phyloP scores from a whole-genome alignment of 2,329 filamentous ascomycete genomes.

The Helotiales sp. region DNA sequence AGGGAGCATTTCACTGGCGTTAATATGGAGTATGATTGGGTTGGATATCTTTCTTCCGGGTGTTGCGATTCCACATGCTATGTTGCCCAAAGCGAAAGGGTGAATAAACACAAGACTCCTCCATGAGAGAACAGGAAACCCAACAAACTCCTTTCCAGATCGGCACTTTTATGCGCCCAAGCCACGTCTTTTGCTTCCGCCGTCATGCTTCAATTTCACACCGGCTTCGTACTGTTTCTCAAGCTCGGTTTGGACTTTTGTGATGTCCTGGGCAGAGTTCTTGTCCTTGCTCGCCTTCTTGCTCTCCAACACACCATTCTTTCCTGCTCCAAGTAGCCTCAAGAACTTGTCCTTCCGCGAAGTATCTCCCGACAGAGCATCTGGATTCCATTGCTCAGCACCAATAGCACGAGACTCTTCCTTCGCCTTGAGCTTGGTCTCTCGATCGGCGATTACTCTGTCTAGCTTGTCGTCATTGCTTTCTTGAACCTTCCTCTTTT shows the following conservation, averaged over 20 bases:
- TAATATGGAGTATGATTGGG: neutral
- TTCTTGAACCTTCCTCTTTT: slow-evolving; percentile 1
- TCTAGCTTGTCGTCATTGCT: slow-evolving; percentile 11
- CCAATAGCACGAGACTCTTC: neutral
- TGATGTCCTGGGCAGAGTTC: slow-evolving; percentile 22
- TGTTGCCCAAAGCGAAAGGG: slow-evolving; percentile 1
- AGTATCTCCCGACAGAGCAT: slow-evolving; percentile 33
- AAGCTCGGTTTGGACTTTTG: slow-evolving; percentile 35
- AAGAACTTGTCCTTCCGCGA: slow-evolving; percentile 37
- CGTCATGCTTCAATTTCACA: slow-evolving; percentile 39
- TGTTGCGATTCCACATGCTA: neutral
- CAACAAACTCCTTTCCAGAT: neutral
- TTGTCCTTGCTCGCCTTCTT: slow-evolving; percentile 16
- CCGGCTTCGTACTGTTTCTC: slow-evolving; percentile 39
- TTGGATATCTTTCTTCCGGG: neutral
- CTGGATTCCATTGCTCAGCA: slow-evolving; percentile 32
- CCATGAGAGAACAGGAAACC: neutral
- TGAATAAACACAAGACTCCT: slow-evolving; percentile 6
- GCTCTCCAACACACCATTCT: slow-evolving; percentile 9
- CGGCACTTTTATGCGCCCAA: slow-evolving; percentile 35
- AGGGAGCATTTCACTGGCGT: neutral
- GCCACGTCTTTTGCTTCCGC: slow-evolving; percentile 36
- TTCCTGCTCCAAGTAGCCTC: slow-evolving; percentile 36
- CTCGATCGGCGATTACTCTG: slow-evolving; percentile 4
- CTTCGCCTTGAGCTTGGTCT: slow-evolving; percentile 3